Conservation (phyloP, 371 early-diverging fungal species). For the Mortierella sp. region DNA sequence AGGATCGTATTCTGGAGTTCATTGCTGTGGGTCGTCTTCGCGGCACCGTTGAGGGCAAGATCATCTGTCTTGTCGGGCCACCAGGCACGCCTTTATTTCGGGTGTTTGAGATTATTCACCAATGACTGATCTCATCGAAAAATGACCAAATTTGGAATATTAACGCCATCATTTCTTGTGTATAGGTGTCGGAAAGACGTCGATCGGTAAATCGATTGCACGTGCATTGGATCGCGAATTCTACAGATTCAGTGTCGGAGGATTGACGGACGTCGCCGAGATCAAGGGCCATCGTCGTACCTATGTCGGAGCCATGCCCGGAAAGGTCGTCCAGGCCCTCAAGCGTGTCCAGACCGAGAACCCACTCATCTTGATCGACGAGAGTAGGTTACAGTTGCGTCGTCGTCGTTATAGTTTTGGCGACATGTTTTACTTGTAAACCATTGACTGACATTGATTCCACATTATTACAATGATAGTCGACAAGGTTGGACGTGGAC, state of each 20-base stretch:
- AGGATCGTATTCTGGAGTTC: conserved; percentile 98
- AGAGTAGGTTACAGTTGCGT: conserved; percentile 47
- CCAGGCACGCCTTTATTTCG: conserved; percentile 67
- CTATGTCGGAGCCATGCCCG: conserved; percentile 99
- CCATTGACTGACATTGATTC: conserved; percentile 27
- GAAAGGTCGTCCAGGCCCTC: conserved; percentile 97
- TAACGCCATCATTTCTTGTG: background rate
- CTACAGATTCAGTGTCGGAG: conserved; percentile 97
- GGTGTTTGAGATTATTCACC: background rate
- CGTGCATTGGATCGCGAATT: conserved; percentile 95
- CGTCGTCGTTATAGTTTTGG: too few species aligned
- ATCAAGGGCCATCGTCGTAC: conserved; percentile 99
- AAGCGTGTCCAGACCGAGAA: conserved; percentile 98
- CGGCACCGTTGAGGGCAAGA: conserved; percentile 96
- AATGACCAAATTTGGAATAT: background rate
- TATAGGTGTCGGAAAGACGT: conserved; percentile 95
- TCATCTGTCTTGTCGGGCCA: conserved; percentile 96
- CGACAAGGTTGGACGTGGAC: conserved; percentile 97
- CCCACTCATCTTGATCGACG: conserved; percentile 97
- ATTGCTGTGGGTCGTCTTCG: conserved; percentile 97
- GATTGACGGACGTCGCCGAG: conserved; percentile 97
- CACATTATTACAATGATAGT: conserved; percentile 63
- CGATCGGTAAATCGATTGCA: conserved; percentile 97
- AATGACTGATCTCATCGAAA: background rate
- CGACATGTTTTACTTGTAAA: background rate